Evolutionary conservation across 495 filamentous ascomycete genomes (phyloP).

Genomic region (Aspergillus wentii): DNA sequence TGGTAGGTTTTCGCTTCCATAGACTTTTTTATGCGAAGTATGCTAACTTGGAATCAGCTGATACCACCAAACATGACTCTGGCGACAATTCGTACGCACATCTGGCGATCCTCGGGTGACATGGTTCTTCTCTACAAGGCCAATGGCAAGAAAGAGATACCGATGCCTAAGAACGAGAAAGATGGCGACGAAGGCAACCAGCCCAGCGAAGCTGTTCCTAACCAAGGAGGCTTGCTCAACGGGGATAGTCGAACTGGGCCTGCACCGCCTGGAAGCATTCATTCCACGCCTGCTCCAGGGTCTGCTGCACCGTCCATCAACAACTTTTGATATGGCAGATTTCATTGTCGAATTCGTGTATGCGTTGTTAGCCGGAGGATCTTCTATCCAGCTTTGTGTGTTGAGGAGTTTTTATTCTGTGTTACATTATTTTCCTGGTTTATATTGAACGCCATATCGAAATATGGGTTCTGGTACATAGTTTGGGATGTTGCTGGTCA

Average conservation of each 20-base stretch:
- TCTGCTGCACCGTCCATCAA: conserved; percentile 26
- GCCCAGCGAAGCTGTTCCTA: conserved; percentile 4
- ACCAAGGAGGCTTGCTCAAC: conserved; percentile 6
- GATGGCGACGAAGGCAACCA: conserved; percentile 13
- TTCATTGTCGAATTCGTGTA: background rate
- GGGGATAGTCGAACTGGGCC: conserved; percentile 18
- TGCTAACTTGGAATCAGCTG: conserved; percentile 36
- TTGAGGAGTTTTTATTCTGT: too few relatives aligned
- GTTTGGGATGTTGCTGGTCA: too few relatives aligned
- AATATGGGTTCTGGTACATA: too few relatives aligned
- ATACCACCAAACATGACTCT: conserved; percentile 77
- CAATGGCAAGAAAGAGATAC: conserved; percentile 66
- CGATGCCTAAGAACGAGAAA: conserved; percentile 16
- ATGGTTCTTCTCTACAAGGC: conserved; percentile 86
- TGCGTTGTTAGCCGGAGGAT: too few relatives aligned
- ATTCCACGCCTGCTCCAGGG: conserved; percentile 32
- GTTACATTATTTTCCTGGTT: background rate
- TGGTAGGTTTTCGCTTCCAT: conserved; percentile 51
- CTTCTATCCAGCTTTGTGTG: too few relatives aligned
- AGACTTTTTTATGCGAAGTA: background rate
- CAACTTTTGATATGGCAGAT: conserved; percentile 8
- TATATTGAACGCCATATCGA: background rate
- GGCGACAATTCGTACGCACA: conserved; percentile 79
- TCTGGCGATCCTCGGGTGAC: conserved; percentile 91
- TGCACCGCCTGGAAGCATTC: conserved; percentile 29